Base-by-base conservation (phyloP, 768 basidiomycete species). In the Plicaturopsis crispa region DNA sequence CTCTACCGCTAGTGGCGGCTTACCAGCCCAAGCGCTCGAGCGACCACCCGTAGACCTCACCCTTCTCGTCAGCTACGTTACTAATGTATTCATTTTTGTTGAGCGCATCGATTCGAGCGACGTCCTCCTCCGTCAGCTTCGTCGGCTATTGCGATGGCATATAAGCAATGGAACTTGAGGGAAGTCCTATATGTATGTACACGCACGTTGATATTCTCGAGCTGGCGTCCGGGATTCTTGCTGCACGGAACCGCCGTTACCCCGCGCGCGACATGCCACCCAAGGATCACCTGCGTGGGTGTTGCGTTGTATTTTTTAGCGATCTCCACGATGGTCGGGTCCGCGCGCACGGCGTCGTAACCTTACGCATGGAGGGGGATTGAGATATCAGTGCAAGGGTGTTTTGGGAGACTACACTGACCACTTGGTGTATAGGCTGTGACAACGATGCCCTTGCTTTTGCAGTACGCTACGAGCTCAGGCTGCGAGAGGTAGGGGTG, bases 401-500 rank as follows among this genome's bases (percentile, higher is more conserved):
- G n/a, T 35, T n/a, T n/a, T n/a, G n/a, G 12, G 7, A 31, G 24
- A 14, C 20, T 28, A 3, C 24, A 46, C 36, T 10, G 30, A 67
- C 69, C 69, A 19, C 62, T 68, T 5, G 73, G 73, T 3, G 65
- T 58, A 42, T 75, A 78, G 2, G 74, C 73, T 1, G 63, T 64
- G 10, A 75, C 43, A 1, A 60, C 46, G 31, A 78, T 75, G 4
- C 70, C 72, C 44, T 74, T 74, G 36, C 58, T 48, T 24, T 59
- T 56, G 43, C 72, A 73, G 42, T 71, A 75, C 18, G 62, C 59
- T 13, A 62, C 51, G 11, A 78, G 57, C 10, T 64, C 67, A 24
- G 63, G 60, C 45, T 76, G 72, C 0, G 63, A 61, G n/a, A 73
- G 65, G 47, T 73, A 73, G 7, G 72, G 72, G 38, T 75, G 69